These are phyloP conservation scores for Magnaporthiopsis incrustans DNA, from an alignment of 2,329 filamentous ascomycete species.

Conservation along the genomic window DNA sequence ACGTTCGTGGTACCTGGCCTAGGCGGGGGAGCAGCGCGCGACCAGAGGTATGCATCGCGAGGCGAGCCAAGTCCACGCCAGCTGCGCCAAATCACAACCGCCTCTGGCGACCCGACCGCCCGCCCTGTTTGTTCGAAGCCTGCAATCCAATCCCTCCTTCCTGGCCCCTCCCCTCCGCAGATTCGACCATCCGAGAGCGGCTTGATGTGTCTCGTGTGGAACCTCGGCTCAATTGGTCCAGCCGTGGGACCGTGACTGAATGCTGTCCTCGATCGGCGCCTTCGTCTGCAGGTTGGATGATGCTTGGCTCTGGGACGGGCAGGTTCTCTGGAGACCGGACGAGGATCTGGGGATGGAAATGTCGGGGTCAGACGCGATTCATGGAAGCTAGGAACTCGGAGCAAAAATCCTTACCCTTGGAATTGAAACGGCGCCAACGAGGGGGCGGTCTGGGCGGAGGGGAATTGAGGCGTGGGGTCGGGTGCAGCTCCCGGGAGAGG, in stretches of 20 bases:
- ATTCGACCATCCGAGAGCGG: background rate
- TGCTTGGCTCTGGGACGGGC: background rate
- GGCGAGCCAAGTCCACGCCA: background rate
- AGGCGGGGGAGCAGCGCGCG: background rate
- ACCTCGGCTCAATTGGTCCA: background rate
- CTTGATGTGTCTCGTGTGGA: background rate
- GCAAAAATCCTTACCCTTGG: background rate
- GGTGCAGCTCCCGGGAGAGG: background rate
- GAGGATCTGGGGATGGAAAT: background rate
- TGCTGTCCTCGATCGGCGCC: background rate
- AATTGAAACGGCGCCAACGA: background rate
- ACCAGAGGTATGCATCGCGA: background rate
- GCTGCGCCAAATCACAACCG: background rate
- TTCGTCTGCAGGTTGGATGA: background rate
- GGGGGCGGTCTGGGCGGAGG: background rate
- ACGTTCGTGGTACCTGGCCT: background rate
- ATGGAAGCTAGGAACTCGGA: background rate
- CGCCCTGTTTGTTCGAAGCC: background rate
- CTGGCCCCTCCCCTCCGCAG: background rate
- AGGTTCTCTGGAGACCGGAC: background rate
- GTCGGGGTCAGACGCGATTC: background rate
- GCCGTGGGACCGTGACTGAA: too few relatives aligned
- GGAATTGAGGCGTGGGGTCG: background rate
- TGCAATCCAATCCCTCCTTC: background rate
- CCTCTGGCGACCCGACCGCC: background rate